Evolutionary conservation across 768 basidiomycete species (phyloP).

Genomic region (Boletus sp.): DNA sequence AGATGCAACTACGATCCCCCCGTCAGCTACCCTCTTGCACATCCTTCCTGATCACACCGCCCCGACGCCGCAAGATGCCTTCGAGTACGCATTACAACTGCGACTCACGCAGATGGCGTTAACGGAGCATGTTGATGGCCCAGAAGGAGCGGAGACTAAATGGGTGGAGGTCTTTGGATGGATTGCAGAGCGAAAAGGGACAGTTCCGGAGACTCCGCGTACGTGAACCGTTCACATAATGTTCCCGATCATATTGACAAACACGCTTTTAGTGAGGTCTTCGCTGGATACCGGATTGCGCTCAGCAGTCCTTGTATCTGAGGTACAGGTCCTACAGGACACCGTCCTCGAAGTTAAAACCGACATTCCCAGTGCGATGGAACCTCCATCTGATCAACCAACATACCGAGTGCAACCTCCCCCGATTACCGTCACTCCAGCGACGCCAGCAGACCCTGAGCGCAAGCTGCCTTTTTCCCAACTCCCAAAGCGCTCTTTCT

Average conservation of each 20-base stretch:
- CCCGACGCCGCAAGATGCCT: slow-evolving; percentile 55
- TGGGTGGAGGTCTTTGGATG: slow-evolving; percentile 87
- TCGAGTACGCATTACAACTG: slow-evolving; percentile 80
- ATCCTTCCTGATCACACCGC: slow-evolving; percentile 47
- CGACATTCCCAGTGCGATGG: background rate
- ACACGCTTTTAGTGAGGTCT: slow-evolving; percentile 25
- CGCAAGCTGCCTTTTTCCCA: slow-evolving; percentile 15
- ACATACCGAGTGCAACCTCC: slow-evolving; percentile 6
- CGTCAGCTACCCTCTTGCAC: slow-evolving; percentile 42
- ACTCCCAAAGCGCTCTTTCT: slow-evolving; percentile 27
- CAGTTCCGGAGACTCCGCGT: slow-evolving; percentile 27
- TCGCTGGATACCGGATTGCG: slow-evolving; percentile 30
- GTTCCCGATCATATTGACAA: background rate
- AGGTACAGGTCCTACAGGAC: slow-evolving; percentile 7
- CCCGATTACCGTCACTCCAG: slow-evolving; percentile 62
- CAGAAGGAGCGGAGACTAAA: slow-evolving; percentile 75
- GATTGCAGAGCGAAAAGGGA: slow-evolving; percentile 65
- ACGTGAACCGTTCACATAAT: slow-evolving; percentile 3
- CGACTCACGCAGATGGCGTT: slow-evolving; percentile 84
- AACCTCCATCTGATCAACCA: background rate
- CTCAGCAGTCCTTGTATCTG: slow-evolving; percentile 20
- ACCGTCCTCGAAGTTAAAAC: slow-evolving; percentile 10
- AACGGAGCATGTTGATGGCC: slow-evolving; percentile 79
- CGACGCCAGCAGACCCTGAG: slow-evolving; percentile 47
- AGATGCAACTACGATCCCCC: slow-evolving; percentile 36